phyloP scores from a whole-genome alignment of 495 filamentous ascomycete species.

The Trichodelitschia bisporula region DNA sequence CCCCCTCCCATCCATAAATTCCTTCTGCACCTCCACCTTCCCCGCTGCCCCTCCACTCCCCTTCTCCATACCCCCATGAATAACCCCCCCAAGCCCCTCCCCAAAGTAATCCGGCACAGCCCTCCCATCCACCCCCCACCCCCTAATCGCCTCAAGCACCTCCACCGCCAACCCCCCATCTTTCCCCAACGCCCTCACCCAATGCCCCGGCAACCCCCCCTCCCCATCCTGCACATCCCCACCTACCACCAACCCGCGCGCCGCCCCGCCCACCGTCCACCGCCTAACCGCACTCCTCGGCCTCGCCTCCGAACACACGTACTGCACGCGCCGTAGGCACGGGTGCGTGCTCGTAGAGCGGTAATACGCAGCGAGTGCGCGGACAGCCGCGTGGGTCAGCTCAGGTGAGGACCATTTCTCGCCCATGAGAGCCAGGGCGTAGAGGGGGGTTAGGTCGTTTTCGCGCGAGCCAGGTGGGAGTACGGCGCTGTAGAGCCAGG shows the following conservation, averaged over 20 bases:
- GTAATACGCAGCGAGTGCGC: conserved; percentile 19
- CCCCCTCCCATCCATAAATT: no score
- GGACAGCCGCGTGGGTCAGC: conserved; percentile 17
- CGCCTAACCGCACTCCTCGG: conserved; percentile 19
- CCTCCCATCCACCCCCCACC: conserved; percentile 20
- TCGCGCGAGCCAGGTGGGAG: conserved; percentile 18
- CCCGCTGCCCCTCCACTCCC: no score
- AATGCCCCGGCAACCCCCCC: conserved; percentile 20
- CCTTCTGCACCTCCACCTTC: no score
- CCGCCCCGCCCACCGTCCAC: no score
- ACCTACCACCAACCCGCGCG: conserved; percentile 23
- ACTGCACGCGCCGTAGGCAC: conserved; percentile 23
- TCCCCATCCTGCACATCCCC: conserved; percentile 13
- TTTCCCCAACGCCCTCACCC: conserved; percentile 23
- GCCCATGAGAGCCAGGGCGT: conserved; percentile 24
- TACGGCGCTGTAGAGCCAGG: conserved; percentile 21
- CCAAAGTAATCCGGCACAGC: conserved; percentile 21
- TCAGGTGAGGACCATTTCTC: conserved; percentile 17
- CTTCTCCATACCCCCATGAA: no score
- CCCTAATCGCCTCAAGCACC: conserved; percentile 22
- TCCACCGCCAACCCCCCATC: conserved; percentile 25
- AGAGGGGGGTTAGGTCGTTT: conserved; percentile 17
- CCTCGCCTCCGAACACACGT: conserved; percentile 23
- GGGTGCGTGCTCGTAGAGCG: conserved; percentile 21
- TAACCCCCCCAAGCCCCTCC: conserved; percentile 11